Evolutionary conservation across 1,284 basidiomycete species (phyloP), one percentile per base, ranked within the genome.

Genomic region (Microbotryum violaceum): DNA sequence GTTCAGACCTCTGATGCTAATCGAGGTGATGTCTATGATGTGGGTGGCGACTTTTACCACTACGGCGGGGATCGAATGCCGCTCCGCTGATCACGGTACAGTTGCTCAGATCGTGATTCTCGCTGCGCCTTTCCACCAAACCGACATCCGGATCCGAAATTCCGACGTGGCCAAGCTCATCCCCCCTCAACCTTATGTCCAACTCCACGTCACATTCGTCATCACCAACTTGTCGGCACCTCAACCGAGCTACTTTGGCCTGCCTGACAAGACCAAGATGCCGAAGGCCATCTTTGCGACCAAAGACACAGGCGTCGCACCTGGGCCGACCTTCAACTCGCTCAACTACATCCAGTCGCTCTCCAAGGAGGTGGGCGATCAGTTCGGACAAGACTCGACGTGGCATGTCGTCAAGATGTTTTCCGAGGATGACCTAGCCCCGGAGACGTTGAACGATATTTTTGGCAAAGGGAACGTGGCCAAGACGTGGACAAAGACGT

Each of bases 201-300:
- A 81, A 63, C 82, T 97, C 5, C 88, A 96, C 73, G 91, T 96
- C 55, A 96, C 94, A 8, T 81, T 94, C 20, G 78, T 97, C 52
- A 82, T 86, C 16, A 97, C 94, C 1, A 85, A 83, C 54, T 79
- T 85, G 1, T 75, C 82, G 3, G 75, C 76, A 4, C 81, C 88
- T 4, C 80, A 83, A 64, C 79, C 89, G 0, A 75, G 77, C 6
- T 92, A 91, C 76, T 93, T 97, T 74, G 81, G 80, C 33, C 77
- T 85, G 23, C 70, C 79, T 6, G 65, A 77, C 0, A 75, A 74
- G 12, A 73, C 78, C 2, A 73, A 73, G 31, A 77, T 86, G 6
- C 88, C 92, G 0, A 78, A 75, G 21, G 83, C 83, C 63, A 79
- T 96, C 61, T 77, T 97, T 56, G 92, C 91, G 6, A 87, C 86